Evolutionary conservation across 2,329 filamentous ascomycete species (phyloP).

Genomic region (Aspergillus ochraceoroseus): DNA sequence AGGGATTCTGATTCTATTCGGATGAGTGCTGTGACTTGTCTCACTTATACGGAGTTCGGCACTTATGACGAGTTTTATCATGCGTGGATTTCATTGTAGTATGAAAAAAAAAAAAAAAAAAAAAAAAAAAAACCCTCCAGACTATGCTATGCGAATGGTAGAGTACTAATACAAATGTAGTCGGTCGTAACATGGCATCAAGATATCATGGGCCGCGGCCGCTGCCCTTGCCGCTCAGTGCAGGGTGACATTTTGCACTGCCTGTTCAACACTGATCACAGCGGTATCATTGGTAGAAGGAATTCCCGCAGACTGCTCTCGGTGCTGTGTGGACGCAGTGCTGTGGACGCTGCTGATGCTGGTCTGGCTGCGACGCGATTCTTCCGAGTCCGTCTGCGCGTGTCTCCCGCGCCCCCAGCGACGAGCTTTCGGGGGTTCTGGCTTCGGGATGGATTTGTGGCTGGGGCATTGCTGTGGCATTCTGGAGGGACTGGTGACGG

Average conservation of each 20-base stretch:
- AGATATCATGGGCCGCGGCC: too few species aligned
- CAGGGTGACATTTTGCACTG: slow-evolving; percentile 32
- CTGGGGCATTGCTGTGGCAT: background rate
- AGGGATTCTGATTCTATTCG: too few species aligned
- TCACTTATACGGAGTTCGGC: too few species aligned
- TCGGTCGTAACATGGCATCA: too few species aligned
- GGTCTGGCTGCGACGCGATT: slow-evolving; percentile 18
- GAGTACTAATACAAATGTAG: too few species aligned
- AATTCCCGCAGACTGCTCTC: slow-evolving; percentile 2
- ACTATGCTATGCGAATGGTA: background rate
- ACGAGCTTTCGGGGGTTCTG: slow-evolving; percentile 41
- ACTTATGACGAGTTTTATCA: too few species aligned
- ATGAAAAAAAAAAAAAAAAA: too few species aligned
- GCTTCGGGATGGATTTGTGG: slow-evolving; percentile 32
- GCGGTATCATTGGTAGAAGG: slow-evolving; percentile 2
- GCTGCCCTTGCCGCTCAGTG: too few species aligned
- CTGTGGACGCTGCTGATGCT: slow-evolving; percentile 1
- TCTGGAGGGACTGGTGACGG: slow-evolving; percentile 18
- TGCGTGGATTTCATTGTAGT: too few species aligned
- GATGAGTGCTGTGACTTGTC: too few species aligned
- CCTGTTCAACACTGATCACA: slow-evolving; percentile 33
- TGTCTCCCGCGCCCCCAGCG: slow-evolving; percentile 37
- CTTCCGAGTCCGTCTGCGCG: slow-evolving; percentile 25
- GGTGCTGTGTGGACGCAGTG: background rate
- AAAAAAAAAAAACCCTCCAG: background rate